Conservation (phyloP, 805 yeast species). For the Metschnikowia arizonensis region DNA sequence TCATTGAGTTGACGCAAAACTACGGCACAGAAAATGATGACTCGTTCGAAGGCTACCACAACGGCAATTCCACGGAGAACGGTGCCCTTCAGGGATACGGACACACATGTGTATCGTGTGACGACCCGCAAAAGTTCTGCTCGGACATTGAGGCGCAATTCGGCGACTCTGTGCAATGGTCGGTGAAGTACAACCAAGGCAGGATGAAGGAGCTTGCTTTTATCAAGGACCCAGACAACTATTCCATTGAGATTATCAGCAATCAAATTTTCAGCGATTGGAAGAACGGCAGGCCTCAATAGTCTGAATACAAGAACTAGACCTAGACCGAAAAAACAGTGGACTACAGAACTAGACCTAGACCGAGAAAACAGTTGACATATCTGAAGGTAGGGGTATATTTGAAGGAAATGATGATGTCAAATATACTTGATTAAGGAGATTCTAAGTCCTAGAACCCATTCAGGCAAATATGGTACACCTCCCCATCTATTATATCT, state of each 20-base stretch:
- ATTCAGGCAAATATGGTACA: too few species aligned
- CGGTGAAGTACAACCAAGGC: slow-evolving; percentile 53
- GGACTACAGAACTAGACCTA: too few species aligned
- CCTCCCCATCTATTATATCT: too few species aligned
- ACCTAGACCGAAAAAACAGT: too few species aligned
- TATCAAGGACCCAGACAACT: slow-evolving; percentile 86
- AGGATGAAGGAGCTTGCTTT: slow-evolving; percentile 62
- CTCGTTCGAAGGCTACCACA: slow-evolving; percentile 69
- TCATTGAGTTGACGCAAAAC: slow-evolving; percentile 89
- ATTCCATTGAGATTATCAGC: slow-evolving; percentile 71
- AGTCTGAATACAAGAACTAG: too few species aligned
- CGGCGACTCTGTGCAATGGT: slow-evolving; percentile 49
- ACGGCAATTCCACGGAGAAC: slow-evolving; percentile 57
- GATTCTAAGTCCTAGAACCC: too few species aligned
- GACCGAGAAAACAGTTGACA: too few species aligned
- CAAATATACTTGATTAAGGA: too few species aligned
- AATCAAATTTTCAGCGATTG: slow-evolving; percentile 24
- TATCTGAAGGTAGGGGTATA: too few species aligned
- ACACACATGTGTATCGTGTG: slow-evolving; percentile 72
- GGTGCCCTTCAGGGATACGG: slow-evolving; percentile 78
- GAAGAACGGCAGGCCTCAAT: slow-evolving; percentile 16
- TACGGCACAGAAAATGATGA: slow-evolving; percentile 89
- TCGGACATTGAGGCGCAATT: slow-evolving; percentile 45
- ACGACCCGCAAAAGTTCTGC: slow-evolving; percentile 57
- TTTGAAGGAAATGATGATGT: too few species aligned